Evolutionary conservation across 768 basidiomycete genomes (phyloP).

Genomic region (Cystofilobasidium bisporidii): DNA sequence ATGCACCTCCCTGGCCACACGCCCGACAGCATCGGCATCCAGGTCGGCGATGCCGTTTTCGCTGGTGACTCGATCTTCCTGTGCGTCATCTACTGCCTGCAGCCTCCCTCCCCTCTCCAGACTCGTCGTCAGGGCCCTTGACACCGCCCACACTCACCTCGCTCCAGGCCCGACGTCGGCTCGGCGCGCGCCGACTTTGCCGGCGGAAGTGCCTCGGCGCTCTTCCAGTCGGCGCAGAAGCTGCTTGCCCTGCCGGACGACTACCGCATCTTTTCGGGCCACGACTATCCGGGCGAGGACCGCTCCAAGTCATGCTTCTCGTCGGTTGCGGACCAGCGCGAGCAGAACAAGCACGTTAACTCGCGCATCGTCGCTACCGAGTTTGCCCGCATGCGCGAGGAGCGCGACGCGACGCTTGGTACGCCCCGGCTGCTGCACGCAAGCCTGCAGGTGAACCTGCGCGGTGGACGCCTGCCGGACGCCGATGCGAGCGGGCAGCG

Average conservation of each 20-base stretch:
- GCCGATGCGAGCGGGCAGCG: slow-evolving; percentile 6
- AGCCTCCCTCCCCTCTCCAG: no score
- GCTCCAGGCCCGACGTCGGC: slow-evolving; percentile 32
- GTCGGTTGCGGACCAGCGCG: slow-evolving; percentile 32
- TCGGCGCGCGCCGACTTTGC: slow-evolving; percentile 36
- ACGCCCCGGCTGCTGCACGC: slow-evolving; percentile 34
- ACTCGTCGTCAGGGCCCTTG: no score
- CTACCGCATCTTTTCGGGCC: slow-evolving; percentile 33
- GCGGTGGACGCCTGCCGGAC: slow-evolving; percentile 15
- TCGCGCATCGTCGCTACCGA: slow-evolving; percentile 22
- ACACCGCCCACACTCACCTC: no score
- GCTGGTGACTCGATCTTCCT: slow-evolving; percentile 35
- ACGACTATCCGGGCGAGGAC: slow-evolving; percentile 31
- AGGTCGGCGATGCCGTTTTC: slow-evolving; percentile 32
- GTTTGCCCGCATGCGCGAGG: slow-evolving; percentile 32
- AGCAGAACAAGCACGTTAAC: slow-evolving; percentile 32
- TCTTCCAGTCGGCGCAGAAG: slow-evolving; percentile 32
- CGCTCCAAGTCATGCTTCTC: slow-evolving; percentile 32
- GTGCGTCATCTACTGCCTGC: slow-evolving; percentile 28
- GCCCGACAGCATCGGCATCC: slow-evolving; percentile 30
- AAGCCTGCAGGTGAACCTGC: slow-evolving; percentile 32
- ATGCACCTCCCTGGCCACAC: slow-evolving; percentile 35
- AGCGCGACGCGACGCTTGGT: slow-evolving; percentile 30
- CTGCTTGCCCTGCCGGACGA: slow-evolving; percentile 32
- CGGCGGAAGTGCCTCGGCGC: slow-evolving; percentile 30